These are phyloP conservation scores for Clonostachys chloroleuca DNA, from an alignment of 2,329 filamentous ascomycete genomes.

Conservation along the genomic window DNA sequence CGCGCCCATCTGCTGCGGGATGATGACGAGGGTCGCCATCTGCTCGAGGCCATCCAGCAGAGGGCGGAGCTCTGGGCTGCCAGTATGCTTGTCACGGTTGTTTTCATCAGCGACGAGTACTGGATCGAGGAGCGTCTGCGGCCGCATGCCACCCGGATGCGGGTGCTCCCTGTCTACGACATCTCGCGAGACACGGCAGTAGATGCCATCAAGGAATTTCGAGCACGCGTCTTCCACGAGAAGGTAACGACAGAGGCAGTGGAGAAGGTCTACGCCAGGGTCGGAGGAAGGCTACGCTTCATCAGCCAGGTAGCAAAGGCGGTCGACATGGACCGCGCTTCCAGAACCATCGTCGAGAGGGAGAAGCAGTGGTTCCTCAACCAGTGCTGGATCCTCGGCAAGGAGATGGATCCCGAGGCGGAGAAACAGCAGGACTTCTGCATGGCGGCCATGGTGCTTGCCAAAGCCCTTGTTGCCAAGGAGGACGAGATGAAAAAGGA, in stretches of 20 bases:
- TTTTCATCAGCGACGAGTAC: constrained; percentile 55
- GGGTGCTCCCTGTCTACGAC: constrained; percentile 48
- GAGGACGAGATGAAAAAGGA: constrained; percentile 25
- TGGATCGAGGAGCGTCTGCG: constrained; percentile 54
- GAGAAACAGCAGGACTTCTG: constrained; percentile 59
- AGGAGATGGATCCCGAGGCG: constrained; percentile 62
- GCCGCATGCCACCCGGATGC: constrained; percentile 49
- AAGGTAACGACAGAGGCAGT: constrained; percentile 28
- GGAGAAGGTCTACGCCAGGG: constrained; percentile 46
- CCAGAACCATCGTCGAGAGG: constrained; percentile 48
- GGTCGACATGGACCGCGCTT: constrained; percentile 43
- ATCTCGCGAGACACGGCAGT: constrained; percentile 42
- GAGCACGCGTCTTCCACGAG: constrained; percentile 39
- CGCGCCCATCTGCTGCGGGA: constrained; percentile 62
- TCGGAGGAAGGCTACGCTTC: constrained; percentile 49
- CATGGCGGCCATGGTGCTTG: constrained; percentile 53
- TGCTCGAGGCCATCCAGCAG: constrained; percentile 67
- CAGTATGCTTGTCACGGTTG: constrained; percentile 58
- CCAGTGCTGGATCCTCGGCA: constrained; percentile 62
- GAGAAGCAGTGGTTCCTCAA: constrained; percentile 67
- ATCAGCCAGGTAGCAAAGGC: constrained; percentile 48
- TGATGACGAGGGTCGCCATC: constrained; percentile 61
- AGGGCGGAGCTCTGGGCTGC: constrained; percentile 71
- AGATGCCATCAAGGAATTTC: constrained; percentile 41
- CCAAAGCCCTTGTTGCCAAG: constrained; percentile 47